These are phyloP conservation scores for Ustilago cynodontis DNA, from an alignment of 1,284 basidiomycete species.

Conservation along the genomic window DNA sequence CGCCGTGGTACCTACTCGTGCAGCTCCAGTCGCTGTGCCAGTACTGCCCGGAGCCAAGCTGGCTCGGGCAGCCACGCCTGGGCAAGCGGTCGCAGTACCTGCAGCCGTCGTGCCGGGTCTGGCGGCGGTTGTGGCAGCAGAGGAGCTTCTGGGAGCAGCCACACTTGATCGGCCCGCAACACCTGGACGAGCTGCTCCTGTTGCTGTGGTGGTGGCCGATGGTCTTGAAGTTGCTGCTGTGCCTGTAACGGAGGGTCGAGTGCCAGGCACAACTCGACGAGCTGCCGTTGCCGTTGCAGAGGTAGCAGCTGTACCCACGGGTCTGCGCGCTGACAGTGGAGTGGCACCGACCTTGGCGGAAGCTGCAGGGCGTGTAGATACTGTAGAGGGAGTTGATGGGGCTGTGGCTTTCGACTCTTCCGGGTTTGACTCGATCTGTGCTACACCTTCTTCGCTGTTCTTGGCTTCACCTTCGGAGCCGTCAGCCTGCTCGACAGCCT, in stretches of 20 bases:
- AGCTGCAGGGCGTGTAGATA: background rate
- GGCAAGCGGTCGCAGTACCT: constrained; percentile 11
- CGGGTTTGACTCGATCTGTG: constrained; percentile 1
- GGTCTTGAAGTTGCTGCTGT: constrained; percentile 12
- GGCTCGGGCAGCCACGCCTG: constrained; percentile 32
- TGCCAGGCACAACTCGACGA: constrained; percentile 26
- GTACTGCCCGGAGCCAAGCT: constrained; percentile 30
- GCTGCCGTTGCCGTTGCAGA: constrained; percentile 17
- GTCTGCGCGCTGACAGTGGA: constrained; percentile 2
- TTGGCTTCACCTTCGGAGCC: constrained; percentile 13
- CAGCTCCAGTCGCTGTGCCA: constrained; percentile 3
- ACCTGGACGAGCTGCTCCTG: constrained; percentile 16
- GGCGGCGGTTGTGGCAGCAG: constrained; percentile 10
- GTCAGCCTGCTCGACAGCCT: constrained; percentile 6
- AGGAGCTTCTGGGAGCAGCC: constrained; percentile 8
- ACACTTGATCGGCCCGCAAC: constrained; percentile 31
- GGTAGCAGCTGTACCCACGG: constrained; percentile 8
- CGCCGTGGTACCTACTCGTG: constrained; percentile 17
- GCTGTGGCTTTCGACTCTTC: constrained; percentile 14
- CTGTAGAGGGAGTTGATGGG: constrained; percentile 22
- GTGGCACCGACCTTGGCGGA: constrained; percentile 8
- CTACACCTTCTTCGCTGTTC: constrained; percentile 6
- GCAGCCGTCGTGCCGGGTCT: constrained; percentile 4
- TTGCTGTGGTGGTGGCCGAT: constrained; percentile 10
- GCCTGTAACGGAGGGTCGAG: constrained; percentile 34